Evolutionary conservation across 495 filamentous ascomycete genomes (phyloP).

Genomic region (Hyaloscypha variabilis): DNA sequence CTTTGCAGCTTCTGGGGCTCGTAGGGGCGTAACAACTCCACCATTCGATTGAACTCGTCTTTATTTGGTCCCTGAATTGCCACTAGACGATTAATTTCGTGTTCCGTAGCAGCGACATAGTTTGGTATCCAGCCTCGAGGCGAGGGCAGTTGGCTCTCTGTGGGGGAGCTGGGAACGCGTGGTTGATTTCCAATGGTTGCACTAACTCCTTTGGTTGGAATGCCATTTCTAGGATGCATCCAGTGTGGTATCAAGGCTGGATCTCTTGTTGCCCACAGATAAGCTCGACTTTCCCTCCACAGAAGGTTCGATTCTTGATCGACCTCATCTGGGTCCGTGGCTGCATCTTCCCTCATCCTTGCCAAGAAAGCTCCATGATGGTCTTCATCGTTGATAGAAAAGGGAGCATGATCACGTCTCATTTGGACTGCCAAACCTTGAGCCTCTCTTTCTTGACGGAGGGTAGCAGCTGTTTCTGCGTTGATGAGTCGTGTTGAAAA

Average conservation of each 20-base stretch:
- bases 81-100: constrained; percentile 12
- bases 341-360: constrained; percentile 13
- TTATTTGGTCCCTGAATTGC: background rate
- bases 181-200: background rate
- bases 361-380: constrained; percentile 24
- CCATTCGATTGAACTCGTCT: background rate
- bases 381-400: constrained; percentile 17
- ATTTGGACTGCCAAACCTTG: constrained; percentile 19
- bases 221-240: constrained; percentile 28
- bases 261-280: constrained; percentile 21
- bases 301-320: constrained; percentile 21
- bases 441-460: constrained; percentile 4
- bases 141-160: background rate
- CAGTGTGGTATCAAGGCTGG: constrained; percentile 27
- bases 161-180: constrained; percentile 1
- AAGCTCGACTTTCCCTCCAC: constrained; percentile 22
- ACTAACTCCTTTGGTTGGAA: constrained; percentile 11
- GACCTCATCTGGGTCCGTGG: constrained; percentile 1
- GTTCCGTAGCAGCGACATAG: constrained; percentile 8
- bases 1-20: background rate
- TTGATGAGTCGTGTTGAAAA: constrained; percentile 22
- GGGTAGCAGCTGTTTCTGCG: background rate
- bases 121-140: constrained; percentile 7
- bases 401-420: constrained; percentile 26
- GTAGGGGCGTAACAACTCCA: background rate